phyloP scores from a whole-genome alignment of 257 asterid species.

The Fraxinus pennsylvanica region DNA sequence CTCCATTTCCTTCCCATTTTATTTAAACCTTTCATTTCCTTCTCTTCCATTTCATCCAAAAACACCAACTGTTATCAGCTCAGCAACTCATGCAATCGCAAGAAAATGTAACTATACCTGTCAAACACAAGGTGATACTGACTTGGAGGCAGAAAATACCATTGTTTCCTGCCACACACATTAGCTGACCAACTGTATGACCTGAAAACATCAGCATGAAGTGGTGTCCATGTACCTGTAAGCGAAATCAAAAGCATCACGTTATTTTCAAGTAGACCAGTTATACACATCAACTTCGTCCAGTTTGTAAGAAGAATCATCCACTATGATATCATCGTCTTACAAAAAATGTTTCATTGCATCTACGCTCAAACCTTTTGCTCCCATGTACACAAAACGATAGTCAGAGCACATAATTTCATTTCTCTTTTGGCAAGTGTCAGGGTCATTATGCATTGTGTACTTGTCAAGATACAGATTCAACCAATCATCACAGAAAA shows the following conservation, averaged over 20 bases:
- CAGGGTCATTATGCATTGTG: constrained; percentile 68
- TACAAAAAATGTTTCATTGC: constrained; percentile 20
- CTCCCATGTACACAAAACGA: constrained; percentile 96
- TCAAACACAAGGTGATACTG: constrained; percentile 80
- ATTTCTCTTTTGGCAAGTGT: constrained; percentile 45
- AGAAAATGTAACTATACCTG: constrained; percentile 42
- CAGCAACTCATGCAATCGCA: constrained; percentile 4
- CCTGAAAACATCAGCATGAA: constrained; percentile 98
- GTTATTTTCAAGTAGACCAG: not conserved
- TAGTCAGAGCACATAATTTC: constrained; percentile 89
- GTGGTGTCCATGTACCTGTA: constrained; percentile 97
- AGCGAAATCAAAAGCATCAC: constrained; percentile 7
- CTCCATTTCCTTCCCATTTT: not conserved
- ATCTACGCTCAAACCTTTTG: constrained; percentile 68
- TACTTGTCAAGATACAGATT: constrained; percentile 85
- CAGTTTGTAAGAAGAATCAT: constrained; percentile 4
- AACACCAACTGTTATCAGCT: not conserved
- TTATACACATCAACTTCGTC: not conserved
- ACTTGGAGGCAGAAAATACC: constrained; percentile 84
- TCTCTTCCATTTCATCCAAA: constrained; percentile 1
- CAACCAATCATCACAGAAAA: constrained; percentile 92
- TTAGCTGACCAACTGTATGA: constrained; percentile 99
- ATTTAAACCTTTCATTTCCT: not conserved
- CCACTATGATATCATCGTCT: constrained; percentile 22
- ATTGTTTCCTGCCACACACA: constrained; percentile 85